Conservation (phyloP, 805 yeast species). For the Saccharomycopsis amapae region DNA sequence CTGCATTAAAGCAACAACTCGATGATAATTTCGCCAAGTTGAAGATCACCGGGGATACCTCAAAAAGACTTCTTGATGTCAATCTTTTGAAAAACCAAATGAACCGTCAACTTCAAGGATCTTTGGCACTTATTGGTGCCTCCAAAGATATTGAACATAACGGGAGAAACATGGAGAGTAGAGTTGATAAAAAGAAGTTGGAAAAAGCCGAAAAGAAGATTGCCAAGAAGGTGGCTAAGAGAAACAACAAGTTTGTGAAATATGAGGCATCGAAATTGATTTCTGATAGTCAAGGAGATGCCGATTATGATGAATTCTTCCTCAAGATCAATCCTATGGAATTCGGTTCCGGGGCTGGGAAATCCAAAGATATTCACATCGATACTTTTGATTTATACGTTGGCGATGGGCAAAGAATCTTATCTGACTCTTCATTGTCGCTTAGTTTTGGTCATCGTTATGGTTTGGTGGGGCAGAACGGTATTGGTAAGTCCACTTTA, state of each 20-base stretch:
- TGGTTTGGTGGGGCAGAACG: conserved; percentile 97
- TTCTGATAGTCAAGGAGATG: conserved; percentile 46
- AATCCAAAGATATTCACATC: conserved; percentile 91
- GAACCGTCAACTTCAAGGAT: conserved; percentile 62
- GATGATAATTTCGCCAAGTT: conserved; percentile 64
- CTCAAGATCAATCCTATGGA: conserved; percentile 93
- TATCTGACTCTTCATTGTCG: conserved; percentile 80
- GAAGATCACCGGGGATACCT: conserved; percentile 77
- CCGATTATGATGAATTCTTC: conserved; percentile 91
- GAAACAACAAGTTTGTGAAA: conserved; percentile 70
- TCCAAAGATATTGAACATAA: conserved; percentile 83
- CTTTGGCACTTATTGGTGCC: conserved; percentile 71
- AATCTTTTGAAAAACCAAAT: conserved; percentile 59
- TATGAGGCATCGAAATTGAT: conserved; percentile 93
- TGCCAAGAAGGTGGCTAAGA: conserved; percentile 92
- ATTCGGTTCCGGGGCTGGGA: conserved; percentile 83
- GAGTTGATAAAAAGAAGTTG: conserved; percentile 91
- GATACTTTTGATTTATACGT: conserved; percentile 92
- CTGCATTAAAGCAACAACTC: conserved; percentile 44
- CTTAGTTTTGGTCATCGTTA: conserved; percentile 89
- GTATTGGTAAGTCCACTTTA: conserved; percentile 97
- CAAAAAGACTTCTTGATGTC: conserved; percentile 77
- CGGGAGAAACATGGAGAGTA: conserved; percentile 84
- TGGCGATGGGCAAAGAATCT: conserved; percentile 90
- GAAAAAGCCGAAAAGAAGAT: conserved; percentile 97